Base-by-base conservation (phyloP, 2,329 filamentous ascomycete genomes). In the Sclerotinia glacialis region DNA sequence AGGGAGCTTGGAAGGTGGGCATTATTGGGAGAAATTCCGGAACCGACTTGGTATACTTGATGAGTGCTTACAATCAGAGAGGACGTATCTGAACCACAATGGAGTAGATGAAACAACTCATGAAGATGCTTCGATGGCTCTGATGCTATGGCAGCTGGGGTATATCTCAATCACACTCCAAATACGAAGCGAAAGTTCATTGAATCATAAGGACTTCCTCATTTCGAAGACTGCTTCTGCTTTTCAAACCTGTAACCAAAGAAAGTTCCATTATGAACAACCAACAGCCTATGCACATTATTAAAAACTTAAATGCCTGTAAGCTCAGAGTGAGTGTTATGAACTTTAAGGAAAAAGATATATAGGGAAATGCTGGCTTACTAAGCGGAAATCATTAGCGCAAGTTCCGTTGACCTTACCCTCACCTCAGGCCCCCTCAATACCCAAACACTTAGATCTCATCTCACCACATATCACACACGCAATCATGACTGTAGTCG, bases 11-110 rank as follows among this genome's bases (percentile, higher is more conserved):
- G 86, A 0, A 77, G 83, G 28, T 89, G 81, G 72, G 78, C 82
- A 49, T 72, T 89, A 65, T 71, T 88, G 60, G 80, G 79, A 58
- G 40, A 73, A 77, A 72, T 83, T 14, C 86, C 86, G 0, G 80
- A 83, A 75, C 81, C 84, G 18, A 85, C 83, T 5, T 88, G 86
- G 86, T 89, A 88, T 73, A 88, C 85, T 60, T 60, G 12, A 34
- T 16, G 4, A 37, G 31, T 37, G 4, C 6, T 2, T 16, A 4
- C 6, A n/a, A 23, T 37, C 5, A 40, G 23, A 21, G 14, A 40
- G 14, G 37, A 16, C 37, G 12, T 40, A 40, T 40, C 37, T 16
- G 37, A 40, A 16, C 5, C 14, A 40, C 5, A 12, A 16, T 16
- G 14, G 37, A 40, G 12, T 40, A 16, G 37, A 40, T 55, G 21